Base-by-base conservation (phyloP, 345 rosid genomes). In the Mangifera indica region DNA sequence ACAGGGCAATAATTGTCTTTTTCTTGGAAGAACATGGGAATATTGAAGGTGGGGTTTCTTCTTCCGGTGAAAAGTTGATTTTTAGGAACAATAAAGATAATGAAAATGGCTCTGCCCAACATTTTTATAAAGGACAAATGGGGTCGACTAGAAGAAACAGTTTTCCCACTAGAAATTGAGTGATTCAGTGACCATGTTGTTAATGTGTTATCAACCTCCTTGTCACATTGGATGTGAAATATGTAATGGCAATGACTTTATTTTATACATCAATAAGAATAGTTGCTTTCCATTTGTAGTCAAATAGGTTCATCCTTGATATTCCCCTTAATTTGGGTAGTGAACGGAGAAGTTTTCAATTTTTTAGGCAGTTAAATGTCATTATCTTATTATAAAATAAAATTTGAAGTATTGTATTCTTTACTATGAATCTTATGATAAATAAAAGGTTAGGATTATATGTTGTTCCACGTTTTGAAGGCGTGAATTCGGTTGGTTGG, bases 121-220 rank as follows among this genome's bases (percentile, higher is more conserved):
- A 52, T 55, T 3, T 10, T 48, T 34, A 10, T 52, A n/a, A 61
- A 65, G 73, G 75, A 63, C 56, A 67, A 70, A 78, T 72, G 76
- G 74, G 80, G 69, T 80, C 82, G 67, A 75, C 69, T 71, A 32
- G 58, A 29, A 42, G 13, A 21, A 77, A 81, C 73, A 79, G 81
- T 72, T 74, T 56, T 72, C 3, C 80, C 87, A 84, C 83, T 70
- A 53, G 32, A 66, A 65, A 37, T 37, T 72, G 77, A 66, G 70
- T 69, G 63, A 64, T 45, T 65, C 62, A 40, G n/a, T 59, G 77
- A 29, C 78, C 57, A 32, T 73, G 70, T 65, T 74, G 60, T 67
- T 63, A 65, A 71, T 74, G 76, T 53, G 54, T 55, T 54, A 46
- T 71, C 65, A 63, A 22, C 60, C 17, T 79, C 69, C 46, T 40